Evolutionary conservation across 805 yeast species (phyloP).

Genomic region (Ascoidea rubescens): DNA sequence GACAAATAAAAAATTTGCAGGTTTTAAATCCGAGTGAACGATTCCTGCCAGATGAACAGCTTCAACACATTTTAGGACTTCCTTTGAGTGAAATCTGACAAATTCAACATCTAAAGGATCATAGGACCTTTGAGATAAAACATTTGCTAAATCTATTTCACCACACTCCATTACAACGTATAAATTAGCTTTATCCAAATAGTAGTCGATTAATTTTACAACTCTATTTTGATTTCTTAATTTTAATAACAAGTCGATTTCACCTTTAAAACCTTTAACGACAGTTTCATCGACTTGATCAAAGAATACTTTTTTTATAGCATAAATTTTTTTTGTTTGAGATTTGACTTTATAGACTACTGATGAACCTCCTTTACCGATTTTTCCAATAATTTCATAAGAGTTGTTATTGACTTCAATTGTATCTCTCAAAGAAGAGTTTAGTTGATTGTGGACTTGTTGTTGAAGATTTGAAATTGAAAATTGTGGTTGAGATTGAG

Average conservation of each 20-base stretch:
- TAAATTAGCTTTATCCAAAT: conserved; percentile 49
- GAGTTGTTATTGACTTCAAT: conserved; percentile 38
- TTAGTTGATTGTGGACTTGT: neutral
- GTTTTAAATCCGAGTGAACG: conserved; percentile 70
- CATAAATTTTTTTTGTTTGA: conserved; percentile 43
- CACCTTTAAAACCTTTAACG: conserved; percentile 75
- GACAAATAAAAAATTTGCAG: conserved; percentile 66
- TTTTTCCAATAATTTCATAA: conserved; percentile 61
- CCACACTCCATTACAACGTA: conserved; percentile 90
- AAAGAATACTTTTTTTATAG: conserved; percentile 68
- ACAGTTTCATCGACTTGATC: conserved; percentile 72
- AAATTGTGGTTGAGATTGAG: neutral
- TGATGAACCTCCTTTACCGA: conserved; percentile 90
- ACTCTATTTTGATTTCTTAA: conserved; percentile 55
- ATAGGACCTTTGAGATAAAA: conserved; percentile 41
- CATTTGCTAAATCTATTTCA: conserved; percentile 77
- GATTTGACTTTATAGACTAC: conserved; percentile 73
- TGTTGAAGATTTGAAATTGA: neutral
- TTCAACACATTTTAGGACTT: conserved; percentile 66
- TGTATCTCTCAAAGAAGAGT: neutral
- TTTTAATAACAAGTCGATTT: conserved; percentile 58
- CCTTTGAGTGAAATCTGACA: conserved; percentile 66
- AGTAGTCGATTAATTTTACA: conserved; percentile 63
- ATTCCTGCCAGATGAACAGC: conserved; percentile 83
- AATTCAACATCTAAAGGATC: conserved; percentile 53